Conservation (phyloP, 495 filamentous ascomycete species). For the Penicillium goetzii region DNA sequence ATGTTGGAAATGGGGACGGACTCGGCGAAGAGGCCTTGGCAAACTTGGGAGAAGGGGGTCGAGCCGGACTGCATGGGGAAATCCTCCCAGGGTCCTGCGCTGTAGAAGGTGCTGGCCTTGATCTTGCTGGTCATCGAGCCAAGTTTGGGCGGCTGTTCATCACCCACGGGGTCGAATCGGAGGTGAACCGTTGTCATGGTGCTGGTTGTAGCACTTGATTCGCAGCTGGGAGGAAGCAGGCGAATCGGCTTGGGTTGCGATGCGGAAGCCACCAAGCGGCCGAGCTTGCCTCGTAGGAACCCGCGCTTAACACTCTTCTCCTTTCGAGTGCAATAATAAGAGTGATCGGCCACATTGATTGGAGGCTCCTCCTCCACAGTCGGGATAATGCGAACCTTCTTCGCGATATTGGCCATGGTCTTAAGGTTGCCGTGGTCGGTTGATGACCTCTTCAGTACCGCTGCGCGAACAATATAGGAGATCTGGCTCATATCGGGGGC, state of each 20-base stretch:
- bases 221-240: constrained; percentile 53
- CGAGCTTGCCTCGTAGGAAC: constrained; percentile 75
- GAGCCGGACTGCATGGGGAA: constrained; percentile 37
- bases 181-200: constrained; percentile 72
- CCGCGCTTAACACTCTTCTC: constrained; percentile 80
- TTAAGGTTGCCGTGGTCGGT: constrained; percentile 31
- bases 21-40: constrained; percentile 68
- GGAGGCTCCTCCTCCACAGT: constrained; percentile 75
- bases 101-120: constrained; percentile 74
- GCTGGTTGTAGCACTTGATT: constrained; percentile 41
- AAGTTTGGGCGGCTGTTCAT: constrained; percentile 67
- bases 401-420: constrained; percentile 52
- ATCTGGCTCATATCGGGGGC: constrained; percentile 80
- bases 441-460: constrained; percentile 42
- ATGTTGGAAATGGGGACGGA: constrained; percentile 65
- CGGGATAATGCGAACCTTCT: constrained; percentile 79
- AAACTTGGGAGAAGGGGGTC: constrained; percentile 45
- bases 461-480: constrained; percentile 71
- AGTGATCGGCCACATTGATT: constrained; percentile 59
- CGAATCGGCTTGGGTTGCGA: constrained; percentile 72
- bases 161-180: constrained; percentile 71
- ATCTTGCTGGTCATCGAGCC: constrained; percentile 70
- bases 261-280: constrained; percentile 71
- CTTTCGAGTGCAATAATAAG: constrained; percentile 68
- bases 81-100: constrained; percentile 60